phyloP scores from a whole-genome alignment of 805 yeast species.

The Candida hungchunana region DNA sequence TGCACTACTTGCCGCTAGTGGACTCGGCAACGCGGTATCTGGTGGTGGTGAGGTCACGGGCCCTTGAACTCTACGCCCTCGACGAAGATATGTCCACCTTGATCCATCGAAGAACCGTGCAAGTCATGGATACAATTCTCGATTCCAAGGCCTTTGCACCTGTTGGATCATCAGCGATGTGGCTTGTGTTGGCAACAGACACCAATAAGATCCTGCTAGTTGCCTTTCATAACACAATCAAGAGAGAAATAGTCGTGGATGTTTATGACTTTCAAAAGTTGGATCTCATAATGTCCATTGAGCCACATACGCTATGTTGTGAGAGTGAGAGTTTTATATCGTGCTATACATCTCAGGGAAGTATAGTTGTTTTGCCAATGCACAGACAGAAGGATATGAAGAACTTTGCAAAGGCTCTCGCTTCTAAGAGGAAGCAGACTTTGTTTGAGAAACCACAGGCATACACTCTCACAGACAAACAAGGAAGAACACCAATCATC shows the following conservation, averaged over 20 bases:
- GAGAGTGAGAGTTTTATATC: conserved; percentile 13
- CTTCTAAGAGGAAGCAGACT: conserved; percentile 3
- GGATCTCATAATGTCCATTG: conserved; percentile 9
- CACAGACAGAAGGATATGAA: conserved; percentile 11
- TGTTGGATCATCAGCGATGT: conserved; percentile 5
- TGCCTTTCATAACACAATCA: conserved; percentile 13
- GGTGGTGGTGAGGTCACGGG: conserved; percentile 14
- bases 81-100: background rate
- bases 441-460: conserved; percentile 14
- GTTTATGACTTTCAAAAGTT: conserved; percentile 11
- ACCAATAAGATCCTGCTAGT: conserved; percentile 15
- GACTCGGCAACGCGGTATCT: conserved; percentile 7
- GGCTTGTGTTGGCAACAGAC: conserved; percentile 18
- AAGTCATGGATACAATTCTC: conserved; percentile 14
- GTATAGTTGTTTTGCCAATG: conserved; percentile 10
- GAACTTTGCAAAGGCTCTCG: conserved; percentile 16
- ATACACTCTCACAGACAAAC: conserved; percentile 15
- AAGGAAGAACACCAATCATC: conserved; percentile 17
- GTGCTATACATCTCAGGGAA: conserved; percentile 19
- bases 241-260: conserved; percentile 11
- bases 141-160: conserved; percentile 15
- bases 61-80: conserved; percentile 14
- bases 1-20: conserved; percentile 4
- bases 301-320: conserved; percentile 14
- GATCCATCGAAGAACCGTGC: conserved; percentile 10